A percentile compares a stretch with the other conserved stretches of the same genome.
Conservation (phyloP, 208 protist genomes). For the Acanthamoeba triangularis region DNA sequence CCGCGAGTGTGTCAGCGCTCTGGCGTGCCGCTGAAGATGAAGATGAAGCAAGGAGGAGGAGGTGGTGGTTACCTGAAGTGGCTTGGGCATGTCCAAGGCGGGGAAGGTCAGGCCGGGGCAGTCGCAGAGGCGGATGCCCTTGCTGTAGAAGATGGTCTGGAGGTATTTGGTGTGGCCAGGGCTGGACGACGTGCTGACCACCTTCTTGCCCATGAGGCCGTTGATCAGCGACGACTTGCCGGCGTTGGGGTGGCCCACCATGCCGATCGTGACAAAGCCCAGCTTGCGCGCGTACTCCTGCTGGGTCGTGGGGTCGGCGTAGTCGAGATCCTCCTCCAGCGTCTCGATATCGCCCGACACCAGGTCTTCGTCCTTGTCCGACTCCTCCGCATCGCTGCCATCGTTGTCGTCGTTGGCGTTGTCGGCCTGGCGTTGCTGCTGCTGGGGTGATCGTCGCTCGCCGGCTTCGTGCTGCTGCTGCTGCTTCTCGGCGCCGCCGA, state of each 20-base stretch:
- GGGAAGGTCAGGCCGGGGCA: slow-evolving; percentile 93
- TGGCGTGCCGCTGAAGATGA: neutral
- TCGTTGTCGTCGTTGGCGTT: neutral
- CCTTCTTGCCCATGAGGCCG: slow-evolving; percentile 96
- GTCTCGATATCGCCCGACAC: neutral
- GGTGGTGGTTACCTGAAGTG: slow-evolving; percentile 24
- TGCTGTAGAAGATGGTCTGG: slow-evolving; percentile 96
- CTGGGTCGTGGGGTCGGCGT: slow-evolving; percentile 41
- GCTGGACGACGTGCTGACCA: slow-evolving; percentile 96
- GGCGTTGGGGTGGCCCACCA: slow-evolving; percentile 92
- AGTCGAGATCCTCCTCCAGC: slow-evolving; percentile 67
- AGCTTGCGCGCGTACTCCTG: slow-evolving; percentile 37
- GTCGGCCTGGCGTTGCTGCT: neutral
- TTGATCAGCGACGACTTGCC: slow-evolving; percentile 98
- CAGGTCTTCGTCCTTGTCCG: slow-evolving; percentile 31
- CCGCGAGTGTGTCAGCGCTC: neutral
- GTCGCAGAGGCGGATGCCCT: slow-evolving; percentile 95
- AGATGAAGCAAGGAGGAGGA: neutral
- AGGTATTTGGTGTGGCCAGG: slow-evolving; percentile 98
- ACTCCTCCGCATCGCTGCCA: slow-evolving; percentile 3
- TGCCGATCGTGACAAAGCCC: slow-evolving; percentile 77
- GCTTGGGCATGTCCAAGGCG: slow-evolving; percentile 55
- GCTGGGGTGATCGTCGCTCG: no score
- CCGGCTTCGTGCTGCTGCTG: neutral
- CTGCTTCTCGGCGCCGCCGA: slow-evolving; percentile 20